Conservation (phyloP, 176 grass and related monocot genomes). For the Avena sativa region DNA sequence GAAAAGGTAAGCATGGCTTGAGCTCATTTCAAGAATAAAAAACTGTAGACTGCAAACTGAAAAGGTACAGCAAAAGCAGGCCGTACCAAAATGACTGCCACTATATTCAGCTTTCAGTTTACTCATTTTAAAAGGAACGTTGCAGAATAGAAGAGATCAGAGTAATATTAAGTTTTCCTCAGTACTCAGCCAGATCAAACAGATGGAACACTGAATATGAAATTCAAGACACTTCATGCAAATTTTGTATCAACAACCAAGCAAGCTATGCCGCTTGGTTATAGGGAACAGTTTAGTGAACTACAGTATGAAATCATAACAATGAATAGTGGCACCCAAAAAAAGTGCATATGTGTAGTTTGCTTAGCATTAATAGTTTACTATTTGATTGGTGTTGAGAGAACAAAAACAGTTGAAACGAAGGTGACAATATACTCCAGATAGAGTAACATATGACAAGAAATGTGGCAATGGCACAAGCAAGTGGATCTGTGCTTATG, state of each 20-base stretch:
- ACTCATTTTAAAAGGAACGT: background rate
- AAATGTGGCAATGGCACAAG: conserved; percentile 10
- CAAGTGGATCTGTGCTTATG: conserved; percentile 14
- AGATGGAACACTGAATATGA: conserved; percentile 20
- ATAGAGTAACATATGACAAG: conserved; percentile 16
- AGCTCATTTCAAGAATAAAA: conserved; percentile 26
- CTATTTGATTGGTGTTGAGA: conserved; percentile 17
- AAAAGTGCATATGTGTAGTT: background rate
- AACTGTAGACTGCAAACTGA: conserved; percentile 14
- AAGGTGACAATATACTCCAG: background rate
- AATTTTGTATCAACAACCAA: background rate
- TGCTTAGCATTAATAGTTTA: background rate
- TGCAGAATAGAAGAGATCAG: conserved; percentile 1
- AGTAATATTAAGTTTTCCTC: conserved; percentile 19
- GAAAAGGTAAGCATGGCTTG: background rate
- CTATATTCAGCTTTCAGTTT: conserved; percentile 27
- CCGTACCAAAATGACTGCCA: background rate
- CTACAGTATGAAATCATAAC: conserved; percentile 22
- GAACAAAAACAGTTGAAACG: conserved; percentile 1
- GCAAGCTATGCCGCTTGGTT: background rate
- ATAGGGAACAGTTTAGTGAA: conserved; percentile 13
- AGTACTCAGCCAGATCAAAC: conserved; percentile 4
- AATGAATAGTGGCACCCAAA: conserved; percentile 7
- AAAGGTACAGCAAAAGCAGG: background rate
- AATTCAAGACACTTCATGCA: conserved; percentile 7